phyloP scores from a whole-genome alignment of 208 protist species.

The Herpetomonas tarakana region DNA sequence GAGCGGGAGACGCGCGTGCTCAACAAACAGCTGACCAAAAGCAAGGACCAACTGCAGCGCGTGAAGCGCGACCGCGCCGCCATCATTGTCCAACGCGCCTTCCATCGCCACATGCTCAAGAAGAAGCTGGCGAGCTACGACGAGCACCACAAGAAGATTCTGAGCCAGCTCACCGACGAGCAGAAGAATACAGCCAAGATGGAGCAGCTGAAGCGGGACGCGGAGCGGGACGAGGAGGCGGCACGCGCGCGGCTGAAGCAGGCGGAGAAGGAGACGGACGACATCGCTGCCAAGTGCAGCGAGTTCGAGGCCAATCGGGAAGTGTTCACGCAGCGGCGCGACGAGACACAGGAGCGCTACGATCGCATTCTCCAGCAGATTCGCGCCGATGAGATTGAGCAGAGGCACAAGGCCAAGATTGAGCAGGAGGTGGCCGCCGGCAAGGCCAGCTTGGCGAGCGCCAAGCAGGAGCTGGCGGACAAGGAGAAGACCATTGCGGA shows the following conservation, averaged over 20 bases:
- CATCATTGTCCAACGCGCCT: constrained; percentile 57
- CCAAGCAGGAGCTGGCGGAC: constrained; percentile 15
- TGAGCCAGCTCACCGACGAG: constrained; percentile 7
- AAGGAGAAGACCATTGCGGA: constrained; percentile 19
- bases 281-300: constrained; percentile 19
- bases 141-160: constrained; percentile 34
- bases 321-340: constrained; percentile 17
- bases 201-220: constrained; percentile 21
- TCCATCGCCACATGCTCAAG: constrained; percentile 31
- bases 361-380: constrained; percentile 25
- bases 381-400: constrained; percentile 26
- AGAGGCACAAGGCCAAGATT: constrained; percentile 17
- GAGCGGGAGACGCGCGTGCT: constrained; percentile 44
- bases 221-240: constrained; percentile 25
- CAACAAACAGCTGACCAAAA: constrained; percentile 32
- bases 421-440: constrained; percentile 12
- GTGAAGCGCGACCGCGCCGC: constrained; percentile 39
- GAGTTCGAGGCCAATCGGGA: constrained; percentile 16
- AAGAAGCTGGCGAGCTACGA: constrained; percentile 43
- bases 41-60: constrained; percentile 14
- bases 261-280: constrained; percentile 17
- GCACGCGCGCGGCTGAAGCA: constrained; percentile 19
- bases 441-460: constrained; percentile 12
- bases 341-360: constrained; percentile 26
- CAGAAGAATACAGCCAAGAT: constrained; percentile 19